A percentile compares a stretch with the other conserved stretches of the same genome.
These are phyloP conservation scores for Dothideomycetes sp. DNA, from an alignment of 2,329 filamentous ascomycete species.

Conservation along the genomic window DNA sequence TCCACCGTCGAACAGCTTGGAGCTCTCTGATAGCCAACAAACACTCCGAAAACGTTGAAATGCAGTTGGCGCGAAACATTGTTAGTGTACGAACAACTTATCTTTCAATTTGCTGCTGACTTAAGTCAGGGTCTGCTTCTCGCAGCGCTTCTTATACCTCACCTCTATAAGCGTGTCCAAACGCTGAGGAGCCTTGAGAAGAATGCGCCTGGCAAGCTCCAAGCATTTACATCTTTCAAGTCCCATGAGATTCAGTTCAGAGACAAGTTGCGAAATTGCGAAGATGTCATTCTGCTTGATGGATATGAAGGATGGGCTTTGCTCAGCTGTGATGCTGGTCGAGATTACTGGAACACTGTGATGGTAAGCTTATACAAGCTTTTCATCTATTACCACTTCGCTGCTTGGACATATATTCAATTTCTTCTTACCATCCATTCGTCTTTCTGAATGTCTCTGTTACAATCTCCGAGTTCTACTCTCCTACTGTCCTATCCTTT, in stretches of 20 bases:
- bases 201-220: not conserved
- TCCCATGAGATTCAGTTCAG: not conserved
- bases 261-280: not conserved
- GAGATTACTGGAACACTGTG: not conserved
- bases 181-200: not conserved
- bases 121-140: not conserved
- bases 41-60: too few species aligned
- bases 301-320: not conserved
- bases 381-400: too few species aligned
- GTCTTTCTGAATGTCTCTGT: too few species aligned
- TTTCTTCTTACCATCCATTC: too few species aligned
- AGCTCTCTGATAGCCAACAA: too few species aligned
- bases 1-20: too few species aligned
- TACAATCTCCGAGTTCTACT: too few species aligned
- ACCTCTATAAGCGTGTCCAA: not conserved
- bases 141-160: not conserved
- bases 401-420: too few species aligned
- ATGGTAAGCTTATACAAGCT: too few species aligned
- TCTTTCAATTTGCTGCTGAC: not conserved
- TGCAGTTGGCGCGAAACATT: not conserved
- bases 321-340: not conserved
- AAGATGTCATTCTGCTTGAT: not conserved
- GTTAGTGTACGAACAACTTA: not conserved
- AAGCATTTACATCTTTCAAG: not conserved
- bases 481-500: too few species aligned